Evolutionary conservation across 2,329 filamentous ascomycete species (phyloP).

Genomic region (Microcyclospora pomicola): DNA sequence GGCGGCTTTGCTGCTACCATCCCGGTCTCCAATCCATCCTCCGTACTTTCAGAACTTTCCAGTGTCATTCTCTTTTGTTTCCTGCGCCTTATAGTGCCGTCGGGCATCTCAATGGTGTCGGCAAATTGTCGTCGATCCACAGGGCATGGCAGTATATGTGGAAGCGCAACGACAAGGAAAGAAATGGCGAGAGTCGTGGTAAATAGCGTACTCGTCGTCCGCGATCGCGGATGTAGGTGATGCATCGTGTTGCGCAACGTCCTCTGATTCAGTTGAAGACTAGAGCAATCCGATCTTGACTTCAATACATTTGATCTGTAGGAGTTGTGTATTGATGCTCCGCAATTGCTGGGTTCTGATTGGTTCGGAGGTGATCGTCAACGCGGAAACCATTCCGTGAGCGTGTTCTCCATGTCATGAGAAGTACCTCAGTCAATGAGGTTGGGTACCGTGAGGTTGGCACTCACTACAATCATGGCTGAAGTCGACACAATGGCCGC

Average conservation of each 20-base stretch:
- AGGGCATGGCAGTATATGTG: slow-evolving; percentile 83
- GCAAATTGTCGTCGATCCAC: slow-evolving; percentile 61
- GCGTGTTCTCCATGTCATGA: too few relatives aligned
- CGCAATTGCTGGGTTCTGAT: too few relatives aligned
- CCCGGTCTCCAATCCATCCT: not conserved
- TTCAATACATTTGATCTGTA: too few relatives aligned
- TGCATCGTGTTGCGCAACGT: slow-evolving; percentile 10
- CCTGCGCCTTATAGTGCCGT: slow-evolving; percentile 28
- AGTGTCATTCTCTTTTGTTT: slow-evolving; percentile 19
- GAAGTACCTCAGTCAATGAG: too few relatives aligned
- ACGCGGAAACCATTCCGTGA: too few relatives aligned
- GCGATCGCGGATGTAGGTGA: slow-evolving; percentile 80
- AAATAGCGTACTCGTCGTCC: slow-evolving; percentile 87
- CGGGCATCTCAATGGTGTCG: slow-evolving; percentile 38
- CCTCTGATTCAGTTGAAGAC: too few relatives aligned
- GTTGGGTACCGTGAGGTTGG: too few relatives aligned
- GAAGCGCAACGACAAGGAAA: slow-evolving; percentile 82
- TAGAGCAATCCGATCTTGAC: too few relatives aligned
- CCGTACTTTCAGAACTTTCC: slow-evolving; percentile 7
- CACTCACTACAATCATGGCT: slow-evolving; percentile 4
- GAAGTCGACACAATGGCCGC: slow-evolving; percentile 4
- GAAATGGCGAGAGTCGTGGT: slow-evolving; percentile 80
- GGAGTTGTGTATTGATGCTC: too few relatives aligned
- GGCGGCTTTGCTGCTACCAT: slow-evolving; percentile 20
- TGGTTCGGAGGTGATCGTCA: too few relatives aligned